Base-by-base conservation (phyloP, 2,329 filamentous ascomycete species). In the Diplocarpon mali region DNA sequence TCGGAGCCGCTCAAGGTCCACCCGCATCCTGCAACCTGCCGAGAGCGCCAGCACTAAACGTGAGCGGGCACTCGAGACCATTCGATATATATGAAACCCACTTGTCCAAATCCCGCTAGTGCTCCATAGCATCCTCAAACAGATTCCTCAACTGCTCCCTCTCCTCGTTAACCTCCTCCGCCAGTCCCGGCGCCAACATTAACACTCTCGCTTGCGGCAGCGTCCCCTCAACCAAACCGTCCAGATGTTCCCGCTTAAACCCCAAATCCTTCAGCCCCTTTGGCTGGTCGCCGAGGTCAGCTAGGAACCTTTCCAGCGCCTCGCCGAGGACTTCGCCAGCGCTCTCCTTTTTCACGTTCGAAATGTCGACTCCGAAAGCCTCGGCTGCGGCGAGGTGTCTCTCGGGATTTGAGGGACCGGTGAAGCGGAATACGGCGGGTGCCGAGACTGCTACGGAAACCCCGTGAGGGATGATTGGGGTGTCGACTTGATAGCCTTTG, bases 401-500 rank as follows among this genome's bases (percentile, higher is more conserved):
- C 42, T 95, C 87, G 0, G 92, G 92, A 60, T 96, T 96, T 1
- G 85, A 92, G 1, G 90, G 75, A 0, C 74, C 90, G 0, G 90
- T 98, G 67, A 96, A 96, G 27, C 78, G 80, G 75, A 96, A 98
- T 1, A 96, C 90, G 1, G 90, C 85, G 0, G 92, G 90, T 0
- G 90, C 87, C 0, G 87, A 90, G 6, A 96, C 90, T 2, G 89
- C 92, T 1, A 98, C 92, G 1, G 84, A 90, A 17, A 98, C 92
- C 42, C 92, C 92, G 63, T 98, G 92, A 0, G 92, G 92, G 59
- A 98, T 96, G 57, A 98, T 83, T 9, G 85, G 78, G 27, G 73
- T 63, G 20, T 76, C 66, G 7, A 94, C 79, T 2, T 81, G 69
- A 64, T 98, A 98, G n/a, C 92, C 92, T 0, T 73, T 65, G 62